Conservation (phyloP, 176 grass and related monocot genomes). For the Alopecurus myosuroides region DNA sequence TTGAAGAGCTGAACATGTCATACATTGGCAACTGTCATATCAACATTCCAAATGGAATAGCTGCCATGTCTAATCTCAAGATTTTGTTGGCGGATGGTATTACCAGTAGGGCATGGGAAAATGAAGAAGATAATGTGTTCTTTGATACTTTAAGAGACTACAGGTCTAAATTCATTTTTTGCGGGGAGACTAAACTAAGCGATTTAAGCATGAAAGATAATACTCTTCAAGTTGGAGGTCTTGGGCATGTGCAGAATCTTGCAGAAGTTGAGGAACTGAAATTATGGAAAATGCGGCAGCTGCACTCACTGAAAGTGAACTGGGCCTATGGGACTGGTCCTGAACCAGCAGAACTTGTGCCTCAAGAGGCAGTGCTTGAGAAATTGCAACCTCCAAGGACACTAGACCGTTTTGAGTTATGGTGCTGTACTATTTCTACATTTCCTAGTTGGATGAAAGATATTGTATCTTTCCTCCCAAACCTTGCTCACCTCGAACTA, state of each 20-base stretch:
- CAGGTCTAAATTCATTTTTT: not conserved
- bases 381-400: not conserved
- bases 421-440: not conserved
- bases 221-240: not conserved
- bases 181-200: not conserved
- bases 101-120: not conserved
- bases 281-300: not conserved
- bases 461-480: not conserved
- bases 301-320: not conserved
- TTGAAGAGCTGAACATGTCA: not conserved
- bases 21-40: not conserved
- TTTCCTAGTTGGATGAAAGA: not conserved
- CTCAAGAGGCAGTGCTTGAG: not conserved
- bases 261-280: not conserved
- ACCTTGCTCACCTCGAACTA: not conserved
- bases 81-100: not conserved
- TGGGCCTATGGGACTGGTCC: not conserved
- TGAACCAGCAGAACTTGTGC: not conserved
- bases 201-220: not conserved
- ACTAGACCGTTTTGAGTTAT: not conserved
- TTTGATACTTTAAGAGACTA: not conserved
- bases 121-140: not conserved
- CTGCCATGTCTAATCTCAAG: not conserved
- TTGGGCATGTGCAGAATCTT: not conserved
- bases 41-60: not conserved